Conservation (phyloP, 2,329 filamentous ascomycete genomes). For the Ceratocystis variospora region DNA sequence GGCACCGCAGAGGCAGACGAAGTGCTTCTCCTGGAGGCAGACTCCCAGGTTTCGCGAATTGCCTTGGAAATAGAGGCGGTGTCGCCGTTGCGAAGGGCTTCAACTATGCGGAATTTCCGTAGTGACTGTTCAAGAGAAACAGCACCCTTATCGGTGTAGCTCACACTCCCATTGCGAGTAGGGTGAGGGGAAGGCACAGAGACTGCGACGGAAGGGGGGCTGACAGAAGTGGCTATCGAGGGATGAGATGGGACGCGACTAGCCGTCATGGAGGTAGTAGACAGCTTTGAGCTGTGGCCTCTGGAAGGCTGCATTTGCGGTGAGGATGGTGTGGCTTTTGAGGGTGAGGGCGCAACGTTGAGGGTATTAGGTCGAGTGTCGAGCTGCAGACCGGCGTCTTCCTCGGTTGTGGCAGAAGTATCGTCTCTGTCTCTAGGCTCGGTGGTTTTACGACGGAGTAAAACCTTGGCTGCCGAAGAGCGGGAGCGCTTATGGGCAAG, state of each 20-base stretch:
- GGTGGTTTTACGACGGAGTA: constrained; percentile 15
- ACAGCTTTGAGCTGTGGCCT: constrained; percentile 36
- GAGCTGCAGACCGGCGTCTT: constrained; percentile 11
- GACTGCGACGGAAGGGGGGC: constrained; percentile 25
- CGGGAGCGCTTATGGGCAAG: constrained; percentile 17
- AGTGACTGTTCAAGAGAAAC: constrained; percentile 79
- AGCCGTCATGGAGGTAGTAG: constrained; percentile 30
- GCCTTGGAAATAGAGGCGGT: constrained; percentile 79
- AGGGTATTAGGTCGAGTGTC: constrained; percentile 11
- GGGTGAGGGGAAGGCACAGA: constrained; percentile 18
- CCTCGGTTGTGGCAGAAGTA: constrained; percentile 6
- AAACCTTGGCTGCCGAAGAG: constrained; percentile 15
- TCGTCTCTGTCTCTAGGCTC: constrained; percentile 13
- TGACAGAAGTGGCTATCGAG: constrained; percentile 24
- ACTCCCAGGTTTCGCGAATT: constrained; percentile 52
- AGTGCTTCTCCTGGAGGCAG: constrained; percentile 41
- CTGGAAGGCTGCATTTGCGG: constrained; percentile 23
- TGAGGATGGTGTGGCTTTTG: constrained; percentile 3
- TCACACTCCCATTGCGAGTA: constrained; percentile 20
- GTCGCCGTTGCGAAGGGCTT: constrained; percentile 80
- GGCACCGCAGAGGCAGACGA: constrained; percentile 37
- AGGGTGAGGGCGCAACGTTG: constrained; percentile 11
- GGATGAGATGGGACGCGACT: constrained; percentile 31
- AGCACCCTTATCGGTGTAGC: constrained; percentile 29
- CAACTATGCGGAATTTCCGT: constrained; percentile 84